These are phyloP conservation scores for Tinospora cordifolia DNA, from an alignment of 164 flowering plant genomes.

Conservation along the genomic window DNA sequence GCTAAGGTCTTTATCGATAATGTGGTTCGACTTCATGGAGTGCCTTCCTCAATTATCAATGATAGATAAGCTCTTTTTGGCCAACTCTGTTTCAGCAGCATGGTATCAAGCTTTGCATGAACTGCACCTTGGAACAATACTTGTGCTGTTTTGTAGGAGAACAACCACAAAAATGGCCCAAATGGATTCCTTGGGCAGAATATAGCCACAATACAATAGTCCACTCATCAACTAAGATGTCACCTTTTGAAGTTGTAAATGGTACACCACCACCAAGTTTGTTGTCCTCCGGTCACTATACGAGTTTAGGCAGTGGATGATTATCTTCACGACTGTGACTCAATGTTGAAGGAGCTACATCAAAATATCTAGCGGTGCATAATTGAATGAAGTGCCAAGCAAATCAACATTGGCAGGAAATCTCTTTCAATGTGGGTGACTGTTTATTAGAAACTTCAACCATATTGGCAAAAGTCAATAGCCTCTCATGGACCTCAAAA, in stretches of 20 bases:
- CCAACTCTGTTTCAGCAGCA: background rate
- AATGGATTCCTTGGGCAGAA: constrained; percentile 1
- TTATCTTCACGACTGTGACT: too few species aligned
- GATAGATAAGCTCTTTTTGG: background rate
- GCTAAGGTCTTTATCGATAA: background rate
- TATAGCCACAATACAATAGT: background rate
- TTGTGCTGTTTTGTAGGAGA: background rate
- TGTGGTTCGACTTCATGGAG: background rate
- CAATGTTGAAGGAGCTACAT: background rate
- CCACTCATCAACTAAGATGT: background rate
- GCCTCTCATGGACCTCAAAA: background rate
- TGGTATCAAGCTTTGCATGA: background rate
- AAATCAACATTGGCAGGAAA: background rate
- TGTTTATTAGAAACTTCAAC: background rate
- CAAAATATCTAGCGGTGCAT: background rate
- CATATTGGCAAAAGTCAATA: background rate
- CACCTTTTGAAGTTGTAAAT: background rate
- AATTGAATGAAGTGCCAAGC: background rate
- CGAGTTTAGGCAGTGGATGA: background rate
- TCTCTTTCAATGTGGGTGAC: background rate
- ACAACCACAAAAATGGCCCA: background rate
- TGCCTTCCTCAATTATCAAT: background rate
- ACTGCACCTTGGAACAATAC: background rate
- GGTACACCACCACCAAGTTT: background rate
- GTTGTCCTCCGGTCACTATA: background rate